Evolutionary conservation across 1,284 basidiomycete genomes (phyloP).

Genomic region (Mrakiaceae sp.): DNA sequence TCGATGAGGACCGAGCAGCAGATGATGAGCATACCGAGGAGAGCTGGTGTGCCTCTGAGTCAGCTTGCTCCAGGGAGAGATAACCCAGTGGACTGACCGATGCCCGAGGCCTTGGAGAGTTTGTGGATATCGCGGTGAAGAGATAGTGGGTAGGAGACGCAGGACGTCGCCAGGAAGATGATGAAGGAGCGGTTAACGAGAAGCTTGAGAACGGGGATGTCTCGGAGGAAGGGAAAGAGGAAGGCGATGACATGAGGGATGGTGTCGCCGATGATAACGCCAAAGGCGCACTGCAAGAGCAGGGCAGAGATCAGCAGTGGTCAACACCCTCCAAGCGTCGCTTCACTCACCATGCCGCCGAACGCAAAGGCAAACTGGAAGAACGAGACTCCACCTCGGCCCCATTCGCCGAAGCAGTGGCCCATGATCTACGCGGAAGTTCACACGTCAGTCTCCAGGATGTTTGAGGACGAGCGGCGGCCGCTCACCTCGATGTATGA

Average conservation of each 20-base stretch:
- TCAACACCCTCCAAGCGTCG: too few relatives aligned
- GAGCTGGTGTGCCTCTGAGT: constrained; percentile 39
- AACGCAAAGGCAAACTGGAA: constrained; percentile 98
- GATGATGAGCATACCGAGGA: constrained; percentile 89
- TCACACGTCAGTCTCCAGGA: background rate
- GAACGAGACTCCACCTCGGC: constrained; percentile 83
- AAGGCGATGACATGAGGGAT: constrained; percentile 88
- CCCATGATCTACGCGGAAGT: constrained; percentile 56
- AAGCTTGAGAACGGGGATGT: constrained; percentile 58
- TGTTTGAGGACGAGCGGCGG: background rate
- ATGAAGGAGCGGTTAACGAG: constrained; percentile 80
- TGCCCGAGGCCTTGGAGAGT: constrained; percentile 78
- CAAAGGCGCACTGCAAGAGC: background rate
- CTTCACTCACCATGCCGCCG: constrained; percentile 61
- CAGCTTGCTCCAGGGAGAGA: background rate
- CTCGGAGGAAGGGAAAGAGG: constrained; percentile 63
- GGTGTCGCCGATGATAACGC: constrained; percentile 59
- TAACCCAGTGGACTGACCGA: constrained; percentile 36
- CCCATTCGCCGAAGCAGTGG: constrained; percentile 80
- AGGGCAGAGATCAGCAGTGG: too few relatives aligned
- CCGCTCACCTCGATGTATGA: constrained; percentile 70
- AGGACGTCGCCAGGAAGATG: constrained; percentile 69
- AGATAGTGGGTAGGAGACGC: constrained; percentile 87
- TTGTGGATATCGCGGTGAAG: constrained; percentile 97
- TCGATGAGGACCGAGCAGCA: constrained; percentile 76